Conservation (phyloP, 192 early-diverging fungal species). For the Anaeromyces robustus region DNA sequence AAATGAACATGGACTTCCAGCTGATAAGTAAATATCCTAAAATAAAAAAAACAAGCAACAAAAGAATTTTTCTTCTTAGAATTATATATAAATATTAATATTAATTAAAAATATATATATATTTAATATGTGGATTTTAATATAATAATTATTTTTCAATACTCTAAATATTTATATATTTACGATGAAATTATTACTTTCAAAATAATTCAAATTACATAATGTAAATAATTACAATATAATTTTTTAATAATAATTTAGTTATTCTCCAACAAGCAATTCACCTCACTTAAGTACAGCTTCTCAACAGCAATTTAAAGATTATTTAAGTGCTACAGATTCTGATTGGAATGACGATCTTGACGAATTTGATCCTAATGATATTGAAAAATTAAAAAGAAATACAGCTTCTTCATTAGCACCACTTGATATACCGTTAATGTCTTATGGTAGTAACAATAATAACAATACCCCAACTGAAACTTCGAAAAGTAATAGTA, state of each 20-base stretch:
- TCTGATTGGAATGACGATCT: background rate
- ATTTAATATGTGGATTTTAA: too few species aligned
- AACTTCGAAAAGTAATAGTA: background rate
- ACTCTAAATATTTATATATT: too few species aligned
- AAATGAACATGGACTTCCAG: too few species aligned
- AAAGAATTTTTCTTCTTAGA: too few species aligned
- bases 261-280: background rate
- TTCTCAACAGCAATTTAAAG: background rate
- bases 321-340: background rate
- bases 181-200: too few species aligned
- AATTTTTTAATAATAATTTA: background rate
- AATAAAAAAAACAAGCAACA: too few species aligned
- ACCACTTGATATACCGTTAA: background rate
- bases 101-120: too few species aligned
- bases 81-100: too few species aligned
- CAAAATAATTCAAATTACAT: too few species aligned
- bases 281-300: background rate
- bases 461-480: background rate
- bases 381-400: background rate
- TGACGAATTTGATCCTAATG: background rate
- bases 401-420: background rate
- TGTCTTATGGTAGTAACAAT: background rate
- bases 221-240: too few species aligned
- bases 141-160: too few species aligned
- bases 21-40: too few species aligned